phyloP scores from a whole-genome alignment of 257 asterid genomes.

The Anisodus acutangulus region DNA sequence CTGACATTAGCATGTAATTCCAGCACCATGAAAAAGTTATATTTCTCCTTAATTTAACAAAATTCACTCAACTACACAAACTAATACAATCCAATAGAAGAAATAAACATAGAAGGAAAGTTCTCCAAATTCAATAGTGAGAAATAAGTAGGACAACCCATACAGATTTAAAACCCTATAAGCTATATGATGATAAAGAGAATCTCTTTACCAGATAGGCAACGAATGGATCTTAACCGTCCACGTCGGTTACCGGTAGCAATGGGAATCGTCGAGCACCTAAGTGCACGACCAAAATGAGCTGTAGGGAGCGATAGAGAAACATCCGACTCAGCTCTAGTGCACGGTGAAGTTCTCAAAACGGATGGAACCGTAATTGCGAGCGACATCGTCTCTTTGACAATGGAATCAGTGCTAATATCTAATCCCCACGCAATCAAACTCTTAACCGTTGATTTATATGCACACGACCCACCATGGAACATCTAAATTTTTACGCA shows the following conservation, averaged over 20 bases:
- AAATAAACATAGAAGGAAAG: neutral
- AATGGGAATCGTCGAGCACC: neutral
- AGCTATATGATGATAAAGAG: neutral
- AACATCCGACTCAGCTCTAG: neutral
- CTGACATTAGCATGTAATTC: neutral
- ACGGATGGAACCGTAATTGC: slow-evolving; percentile 7
- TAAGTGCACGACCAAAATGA: neutral
- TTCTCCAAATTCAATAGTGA: neutral
- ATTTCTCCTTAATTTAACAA: neutral
- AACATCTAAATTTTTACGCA: no score
- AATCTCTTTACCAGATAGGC: neutral
- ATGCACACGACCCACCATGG: neutral
- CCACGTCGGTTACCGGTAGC: neutral
- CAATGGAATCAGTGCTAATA: neutral
- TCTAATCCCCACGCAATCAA: neutral
- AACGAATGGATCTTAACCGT: neutral
- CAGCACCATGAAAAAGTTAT: neutral
- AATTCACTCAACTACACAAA: neutral
- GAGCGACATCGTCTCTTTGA: neutral
- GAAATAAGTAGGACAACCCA: neutral
- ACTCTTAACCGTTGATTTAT: neutral
- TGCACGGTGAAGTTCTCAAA: neutral
- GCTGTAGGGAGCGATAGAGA: neutral
- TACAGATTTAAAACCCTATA: neutral
- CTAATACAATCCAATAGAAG: neutral